phyloP scores from a whole-genome alignment of 2,329 filamentous ascomycete species.

The Trichoderma semiorbis region DNA sequence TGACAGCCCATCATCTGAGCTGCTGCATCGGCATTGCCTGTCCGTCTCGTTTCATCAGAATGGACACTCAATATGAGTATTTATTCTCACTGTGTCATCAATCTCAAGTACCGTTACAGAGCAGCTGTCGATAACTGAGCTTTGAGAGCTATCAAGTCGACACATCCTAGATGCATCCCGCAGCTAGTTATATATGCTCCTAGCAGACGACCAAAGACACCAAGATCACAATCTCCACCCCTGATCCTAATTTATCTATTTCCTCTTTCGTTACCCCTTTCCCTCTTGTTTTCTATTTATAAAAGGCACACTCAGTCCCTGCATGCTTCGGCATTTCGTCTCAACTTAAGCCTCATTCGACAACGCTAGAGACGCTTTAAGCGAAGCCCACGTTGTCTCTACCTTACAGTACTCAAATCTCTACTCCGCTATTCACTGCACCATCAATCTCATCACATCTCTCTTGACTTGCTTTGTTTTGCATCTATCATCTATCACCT shows the following conservation, averaged over 20 bases:
- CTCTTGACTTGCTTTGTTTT: neutral
- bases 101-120: neutral
- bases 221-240: neutral
- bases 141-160: neutral
- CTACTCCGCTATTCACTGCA: neutral
- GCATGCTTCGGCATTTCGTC: neutral
- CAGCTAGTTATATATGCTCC: neutral
- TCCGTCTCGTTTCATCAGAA: neutral
- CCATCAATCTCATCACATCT: neutral
- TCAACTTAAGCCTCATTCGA: slow-evolving; percentile 8
- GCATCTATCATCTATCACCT: neutral
- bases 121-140: neutral
- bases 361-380: neutral
- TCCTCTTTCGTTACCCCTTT: slow-evolving; percentile 11
- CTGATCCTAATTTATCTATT: slow-evolving; percentile 1
- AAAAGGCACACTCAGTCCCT: neutral
- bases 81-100: neutral
- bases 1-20: neutral
- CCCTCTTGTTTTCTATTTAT: slow-evolving; percentile 1
- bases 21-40: neutral
- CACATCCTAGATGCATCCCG: neutral
- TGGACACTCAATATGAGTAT: neutral
- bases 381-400: neutral
- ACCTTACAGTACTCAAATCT: neutral
- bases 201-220: neutral